These are phyloP conservation scores for Coemansia sp. DNA, from an alignment of 192 early-diverging fungal species.

Conservation along the genomic window DNA sequence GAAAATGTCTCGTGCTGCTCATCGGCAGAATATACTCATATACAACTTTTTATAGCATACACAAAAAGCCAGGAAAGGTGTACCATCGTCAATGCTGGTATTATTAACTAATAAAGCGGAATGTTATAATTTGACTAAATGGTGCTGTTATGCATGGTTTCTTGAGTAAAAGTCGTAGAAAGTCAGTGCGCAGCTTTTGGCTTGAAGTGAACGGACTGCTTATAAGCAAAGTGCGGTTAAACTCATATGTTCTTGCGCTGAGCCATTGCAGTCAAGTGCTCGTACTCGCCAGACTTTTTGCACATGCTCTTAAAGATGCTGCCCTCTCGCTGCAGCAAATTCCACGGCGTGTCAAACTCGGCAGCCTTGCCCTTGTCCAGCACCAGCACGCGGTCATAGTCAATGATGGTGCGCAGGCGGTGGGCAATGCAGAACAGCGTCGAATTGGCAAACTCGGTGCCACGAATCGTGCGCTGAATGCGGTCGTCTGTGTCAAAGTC, in stretches of 20 bases:
- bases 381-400: slow-evolving; percentile 81
- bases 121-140: too few relatives aligned
- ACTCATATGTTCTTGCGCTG: slow-evolving; percentile 36
- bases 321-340: slow-evolving; percentile 58
- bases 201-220: too few relatives aligned
- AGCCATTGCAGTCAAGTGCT: slow-evolving; percentile 55
- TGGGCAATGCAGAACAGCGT: slow-evolving; percentile 89
- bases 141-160: too few relatives aligned
- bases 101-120: too few relatives aligned
- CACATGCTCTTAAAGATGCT: slow-evolving; percentile 77
- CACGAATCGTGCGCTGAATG: slow-evolving; percentile 84
- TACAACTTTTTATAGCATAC: too few relatives aligned
- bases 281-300: slow-evolving; percentile 73
- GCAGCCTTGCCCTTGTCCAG: slow-evolving; percentile 70
- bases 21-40: too few relatives aligned
- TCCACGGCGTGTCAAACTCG: slow-evolving; percentile 78
- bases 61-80: neutral
- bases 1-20: too few relatives aligned
- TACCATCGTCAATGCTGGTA: neutral
- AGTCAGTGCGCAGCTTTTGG: too few relatives aligned
- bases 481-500: slow-evolving; percentile 81
- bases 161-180: too few relatives aligned
- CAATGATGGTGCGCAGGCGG: slow-evolving; percentile 75
- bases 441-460: slow-evolving; percentile 63
- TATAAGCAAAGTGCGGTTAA: too few relatives aligned